Evolutionary conservation across 768 basidiomycete species (phyloP).

Genomic region (Tylopilus felleus): DNA sequence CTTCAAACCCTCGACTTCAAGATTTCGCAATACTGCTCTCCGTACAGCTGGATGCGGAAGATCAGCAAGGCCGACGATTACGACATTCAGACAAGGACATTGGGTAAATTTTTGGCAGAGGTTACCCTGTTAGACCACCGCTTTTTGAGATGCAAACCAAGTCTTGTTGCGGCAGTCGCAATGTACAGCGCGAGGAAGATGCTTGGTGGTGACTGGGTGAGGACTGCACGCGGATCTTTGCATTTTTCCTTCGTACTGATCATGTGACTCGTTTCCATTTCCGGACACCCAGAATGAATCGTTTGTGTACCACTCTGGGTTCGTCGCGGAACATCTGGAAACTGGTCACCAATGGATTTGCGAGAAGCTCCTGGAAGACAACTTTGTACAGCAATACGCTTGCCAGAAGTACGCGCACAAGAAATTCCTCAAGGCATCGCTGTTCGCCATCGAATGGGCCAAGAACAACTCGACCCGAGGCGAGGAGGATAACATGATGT

Average conservation of each 20-base stretch:
- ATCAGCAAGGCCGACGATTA: conserved; percentile 99
- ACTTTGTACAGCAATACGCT: conserved; percentile 82
- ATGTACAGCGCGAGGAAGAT: conserved; percentile 96
- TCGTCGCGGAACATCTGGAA: conserved; percentile 82
- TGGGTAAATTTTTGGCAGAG: conserved; percentile 97
- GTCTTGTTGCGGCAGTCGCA: conserved; percentile 89
- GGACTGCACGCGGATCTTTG: conserved; percentile 34
- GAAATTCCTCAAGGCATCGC: conserved; percentile 92
- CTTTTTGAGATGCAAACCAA: conserved; percentile 92
- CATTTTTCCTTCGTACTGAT: conserved; percentile 2
- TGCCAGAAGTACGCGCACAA: conserved; percentile 97
- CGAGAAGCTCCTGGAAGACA: conserved; percentile 75
- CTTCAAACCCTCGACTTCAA: conserved; percentile 93
- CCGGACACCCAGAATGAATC: conserved; percentile 64
- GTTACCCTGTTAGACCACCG: conserved; percentile 90
- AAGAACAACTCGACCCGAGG: conserved; percentile 43
- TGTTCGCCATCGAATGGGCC: conserved; percentile 76
- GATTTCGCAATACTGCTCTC: conserved; percentile 96
- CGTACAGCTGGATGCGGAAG: conserved; percentile 97
- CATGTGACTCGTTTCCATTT: conserved; percentile 35
- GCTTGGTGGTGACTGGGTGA: conserved; percentile 95
- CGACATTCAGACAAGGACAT: conserved; percentile 93
- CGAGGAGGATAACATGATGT: conserved; percentile 29
- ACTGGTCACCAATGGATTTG: conserved; percentile 79
- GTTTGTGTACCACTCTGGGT: conserved; percentile 91